These are phyloP conservation scores for Tricholoma sp. DNA, from an alignment of 768 basidiomycete species.

Conservation along the genomic window DNA sequence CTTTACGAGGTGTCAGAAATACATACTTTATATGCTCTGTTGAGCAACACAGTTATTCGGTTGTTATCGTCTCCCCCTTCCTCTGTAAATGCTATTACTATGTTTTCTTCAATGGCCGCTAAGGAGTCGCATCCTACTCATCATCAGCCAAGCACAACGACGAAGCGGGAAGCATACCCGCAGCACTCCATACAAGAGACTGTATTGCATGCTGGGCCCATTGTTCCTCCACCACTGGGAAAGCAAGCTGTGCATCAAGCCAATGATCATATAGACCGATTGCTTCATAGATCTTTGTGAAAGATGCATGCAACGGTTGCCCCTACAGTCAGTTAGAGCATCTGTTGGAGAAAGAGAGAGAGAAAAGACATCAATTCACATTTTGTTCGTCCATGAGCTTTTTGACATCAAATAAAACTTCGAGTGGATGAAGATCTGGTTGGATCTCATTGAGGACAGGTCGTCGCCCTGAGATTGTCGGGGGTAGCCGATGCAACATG, in stretches of 20 bases:
- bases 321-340: conserved; percentile 34
- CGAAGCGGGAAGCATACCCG: conserved; percentile 39
- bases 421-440: conserved; percentile 68
- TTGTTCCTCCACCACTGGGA: conserved; percentile 52
- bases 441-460: conserved; percentile 69
- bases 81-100: conserved; percentile 64
- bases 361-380: conserved; percentile 30
- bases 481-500: conserved; percentile 67
- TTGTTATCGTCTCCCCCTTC: conserved; percentile 56
- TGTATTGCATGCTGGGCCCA: conserved; percentile 74
- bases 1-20: not conserved
- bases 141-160: conserved; percentile 5
- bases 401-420: conserved; percentile 70
- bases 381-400: conserved; percentile 68
- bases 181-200: conserved; percentile 64
- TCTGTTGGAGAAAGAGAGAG: not conserved
- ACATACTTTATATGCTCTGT: conserved; percentile 63
- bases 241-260: conserved; percentile 50
- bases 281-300: conserved; percentile 63
- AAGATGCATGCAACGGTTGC: conserved; percentile 66
- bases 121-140: conserved; percentile 60
- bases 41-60: conserved; percentile 54
- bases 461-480: conserved; percentile 38
- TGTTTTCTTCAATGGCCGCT: conserved; percentile 60
- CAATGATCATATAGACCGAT: conserved; percentile 68